Base-by-base conservation (phyloP, 805 yeast genomes). In the Metschnikowia chrysomelidarum region DNA sequence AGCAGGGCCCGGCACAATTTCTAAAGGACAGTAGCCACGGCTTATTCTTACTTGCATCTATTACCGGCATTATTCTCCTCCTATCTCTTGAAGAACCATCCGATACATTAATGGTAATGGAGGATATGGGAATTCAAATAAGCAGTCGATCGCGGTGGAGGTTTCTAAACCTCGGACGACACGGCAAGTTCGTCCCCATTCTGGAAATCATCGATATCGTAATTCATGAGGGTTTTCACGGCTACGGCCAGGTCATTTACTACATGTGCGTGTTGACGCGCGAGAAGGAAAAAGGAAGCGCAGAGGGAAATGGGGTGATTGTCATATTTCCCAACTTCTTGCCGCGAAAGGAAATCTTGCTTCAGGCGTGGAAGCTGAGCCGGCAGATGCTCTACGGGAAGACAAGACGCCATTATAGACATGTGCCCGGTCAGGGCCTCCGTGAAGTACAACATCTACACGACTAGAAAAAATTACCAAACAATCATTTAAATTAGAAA, bases 171-270 rank as follows among this genome's bases (percentile, higher is more conserved):
- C 25, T 50, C n/a, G 47, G 46, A 13, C 39, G 38, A n/a, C 36
- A 35, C 7, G 56, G 56, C 24, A 47, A 60, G 18, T 82, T 85
- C 53, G 69, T 82, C 8, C 82, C 88, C 0, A 58, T 68, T 24
- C 73, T 71, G 29, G 64, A 65, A 28, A 69, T 85, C 33, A 69
- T 74, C 4, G 91, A 84, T 54, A 56, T 85, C 8, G 74, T 82
- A 0, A 78, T 86, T 17, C 83, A 83, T 52, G 95, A 86, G 56
- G 89, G 85, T 0, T 84, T 86, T 53, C 68, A 68, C 36, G 82
- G 82, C 5, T 73, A 78, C 43, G 80, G 79, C 43, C 70, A 67
- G 43, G 87, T 83, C 7, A 64, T 80, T 2, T 80, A 71, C 53
- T 80, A 83, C 50, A 59, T 85, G 54, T 76, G 81, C 26, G 62